Evolutionary conservation across 306 rosid species (phyloP).

Genomic region (Ormosia semicastrata): DNA sequence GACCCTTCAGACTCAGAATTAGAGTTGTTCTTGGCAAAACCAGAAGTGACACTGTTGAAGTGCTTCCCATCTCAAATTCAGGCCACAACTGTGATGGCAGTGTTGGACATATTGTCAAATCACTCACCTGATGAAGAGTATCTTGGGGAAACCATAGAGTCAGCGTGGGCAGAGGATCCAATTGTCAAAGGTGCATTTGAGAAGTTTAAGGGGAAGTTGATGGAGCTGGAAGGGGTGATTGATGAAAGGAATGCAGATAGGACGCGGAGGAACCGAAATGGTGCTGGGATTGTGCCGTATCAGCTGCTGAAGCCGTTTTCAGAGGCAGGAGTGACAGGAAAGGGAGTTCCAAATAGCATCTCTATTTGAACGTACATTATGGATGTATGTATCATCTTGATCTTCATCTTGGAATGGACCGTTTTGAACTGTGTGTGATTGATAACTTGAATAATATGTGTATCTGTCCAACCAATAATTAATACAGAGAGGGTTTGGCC

Average conservation of each 20-base stretch:
- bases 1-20: conserved; percentile 31
- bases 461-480: background rate
- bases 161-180: conserved; percentile 48
- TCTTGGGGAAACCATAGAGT: conserved; percentile 35
- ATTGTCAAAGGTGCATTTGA: conserved; percentile 34
- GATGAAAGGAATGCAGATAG: conserved; percentile 36
- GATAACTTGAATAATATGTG: background rate
- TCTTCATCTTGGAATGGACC: background rate
- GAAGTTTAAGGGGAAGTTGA: conserved; percentile 37
- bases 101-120: conserved; percentile 43
- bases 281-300: conserved; percentile 47
- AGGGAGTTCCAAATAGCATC: conserved; percentile 85
- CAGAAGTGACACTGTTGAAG: conserved; percentile 31
- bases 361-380: conserved; percentile 49
- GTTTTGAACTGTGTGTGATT: background rate
- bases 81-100: conserved; percentile 38
- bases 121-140: conserved; percentile 60
- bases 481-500: background rate
- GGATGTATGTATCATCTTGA: background rate
- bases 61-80: conserved; percentile 48
- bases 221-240: conserved; percentile 39
- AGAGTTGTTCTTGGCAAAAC: conserved; percentile 32
- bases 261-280: conserved; percentile 32
- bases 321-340: conserved; percentile 57
- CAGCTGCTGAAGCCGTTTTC: conserved; percentile 73